Evolutionary conservation across 2,329 filamentous ascomycete genomes (phyloP), one percentile per base, ranked within the genome.

Genomic region (Venturia effusa): DNA sequence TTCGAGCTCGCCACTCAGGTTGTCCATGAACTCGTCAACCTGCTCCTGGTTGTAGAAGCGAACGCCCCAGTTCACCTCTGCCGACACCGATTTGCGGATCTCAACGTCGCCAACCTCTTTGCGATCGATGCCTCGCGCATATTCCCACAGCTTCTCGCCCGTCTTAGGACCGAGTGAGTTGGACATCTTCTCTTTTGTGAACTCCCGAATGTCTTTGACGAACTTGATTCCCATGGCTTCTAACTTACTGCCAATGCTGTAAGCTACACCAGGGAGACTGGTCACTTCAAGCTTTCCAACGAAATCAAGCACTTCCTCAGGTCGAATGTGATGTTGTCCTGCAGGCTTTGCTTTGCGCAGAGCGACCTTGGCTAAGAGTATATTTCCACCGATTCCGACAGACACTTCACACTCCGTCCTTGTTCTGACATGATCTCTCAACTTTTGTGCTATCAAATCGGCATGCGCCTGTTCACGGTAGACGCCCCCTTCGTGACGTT

Each of bases 21-120:
- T 94, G 66, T 85, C 79, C 37, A 97, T 83, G 73, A 99, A 99
- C 67, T 95, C 90, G 65, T 97, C 93, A 0, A 92, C 92, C 74
- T 99, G 93, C n/a, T 84, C 82, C 71, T 97, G 91, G 66, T 83
- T 95, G 68, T 94, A 85, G 72, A 99, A 99, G 6, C 94, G 87
- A 64, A 99, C 96, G 2, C 95, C 94, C 94, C 94, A 99, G 70
- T 94, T 99, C 67, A 99, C 91, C 73, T 99, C 94, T 0, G 93
- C 93, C 1, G 94, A 97, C 0, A 99, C 91, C 0, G 93, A 97
- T 72, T 97, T 99, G 63, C 94, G 86, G 19, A 90, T 80, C 0
- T 88, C 84, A 70, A 95, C 89, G 64, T 93, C 89, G 39, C 92
- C 93, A 6, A 97, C 90, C 73, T 96, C 91, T 1, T 85, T 81